Conservation (phyloP, 2,329 filamentous ascomycete genomes). For the Arthrobotrys musiformis region DNA sequence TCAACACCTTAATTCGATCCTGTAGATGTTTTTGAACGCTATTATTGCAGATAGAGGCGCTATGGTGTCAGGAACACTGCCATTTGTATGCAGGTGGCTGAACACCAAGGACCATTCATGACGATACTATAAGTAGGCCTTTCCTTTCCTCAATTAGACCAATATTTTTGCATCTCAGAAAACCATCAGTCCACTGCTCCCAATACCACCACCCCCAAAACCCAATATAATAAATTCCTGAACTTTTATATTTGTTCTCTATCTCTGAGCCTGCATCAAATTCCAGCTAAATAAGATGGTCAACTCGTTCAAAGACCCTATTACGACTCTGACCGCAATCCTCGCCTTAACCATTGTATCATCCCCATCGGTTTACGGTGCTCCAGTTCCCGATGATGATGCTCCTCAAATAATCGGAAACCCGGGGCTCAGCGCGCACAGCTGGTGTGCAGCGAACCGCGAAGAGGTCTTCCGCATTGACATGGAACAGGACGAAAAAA, state of each 20-base stretch:
- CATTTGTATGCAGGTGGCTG: background rate
- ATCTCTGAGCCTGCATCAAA: background rate
- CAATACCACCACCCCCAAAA: background rate
- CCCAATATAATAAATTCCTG: background rate
- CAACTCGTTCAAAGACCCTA: background rate
- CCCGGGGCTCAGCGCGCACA: conserved; percentile 20
- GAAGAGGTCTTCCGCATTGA: background rate
- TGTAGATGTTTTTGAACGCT: background rate
- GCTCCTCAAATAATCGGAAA: background rate
- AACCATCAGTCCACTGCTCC: background rate
- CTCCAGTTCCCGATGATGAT: conserved; percentile 19
- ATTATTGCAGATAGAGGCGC: background rate
- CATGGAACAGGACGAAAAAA: background rate
- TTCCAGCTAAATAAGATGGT: background rate
- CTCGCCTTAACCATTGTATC: background rate
- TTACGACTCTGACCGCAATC: background rate
- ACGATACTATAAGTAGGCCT: background rate
- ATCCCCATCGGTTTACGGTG: background rate
- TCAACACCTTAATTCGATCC: background rate
- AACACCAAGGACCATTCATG: background rate
- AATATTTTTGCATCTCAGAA: background rate
- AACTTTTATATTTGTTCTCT: background rate
- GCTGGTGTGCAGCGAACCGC: conserved; percentile 17
- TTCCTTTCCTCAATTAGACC: background rate
- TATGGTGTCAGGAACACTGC: background rate